Evolutionary conservation across 192 early-diverging fungal genomes (phyloP).

Genomic region (Chytriomyces sp.): DNA sequence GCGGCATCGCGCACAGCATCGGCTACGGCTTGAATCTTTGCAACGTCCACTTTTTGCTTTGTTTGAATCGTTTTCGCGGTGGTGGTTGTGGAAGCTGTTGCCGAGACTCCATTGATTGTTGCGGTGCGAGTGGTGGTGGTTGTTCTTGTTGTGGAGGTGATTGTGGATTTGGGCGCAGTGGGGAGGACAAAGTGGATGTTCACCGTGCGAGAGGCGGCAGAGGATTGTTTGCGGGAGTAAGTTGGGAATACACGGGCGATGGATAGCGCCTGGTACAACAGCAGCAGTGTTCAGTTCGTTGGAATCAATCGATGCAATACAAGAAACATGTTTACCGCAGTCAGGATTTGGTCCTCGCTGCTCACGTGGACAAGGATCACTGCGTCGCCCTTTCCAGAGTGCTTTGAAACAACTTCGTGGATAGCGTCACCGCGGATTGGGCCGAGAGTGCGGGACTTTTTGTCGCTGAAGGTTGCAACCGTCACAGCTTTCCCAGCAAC

Average conservation of each 20-base stretch:
- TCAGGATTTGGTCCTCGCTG: neutral
- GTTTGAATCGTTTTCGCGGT: neutral
- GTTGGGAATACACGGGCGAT: constrained; percentile 43
- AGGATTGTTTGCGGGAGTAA: constrained; percentile 36
- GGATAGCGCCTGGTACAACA: constrained; percentile 15
- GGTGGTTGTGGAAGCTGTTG: constrained; percentile 25
- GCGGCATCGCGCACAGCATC: constrained; percentile 40
- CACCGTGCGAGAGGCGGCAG: constrained; percentile 25
- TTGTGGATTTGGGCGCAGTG: constrained; percentile 16
- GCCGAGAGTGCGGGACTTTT: constrained; percentile 36
- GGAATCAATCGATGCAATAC: neutral
- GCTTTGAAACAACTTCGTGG: constrained; percentile 32
- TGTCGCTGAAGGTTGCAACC: constrained; percentile 5
- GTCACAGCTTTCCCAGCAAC: constrained; percentile 10
- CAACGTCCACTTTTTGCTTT: constrained; percentile 7
- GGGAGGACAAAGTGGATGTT: constrained; percentile 26
- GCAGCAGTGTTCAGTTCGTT: constrained; percentile 6
- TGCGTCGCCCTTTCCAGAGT: constrained; percentile 27
- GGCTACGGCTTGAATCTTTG: constrained; percentile 20
- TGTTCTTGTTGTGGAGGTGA: constrained; percentile 6
- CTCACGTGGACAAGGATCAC: constrained; percentile 7
- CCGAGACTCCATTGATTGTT: constrained; percentile 15
- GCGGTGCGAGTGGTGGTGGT: constrained; percentile 31
- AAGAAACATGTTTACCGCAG: constrained; percentile 1
- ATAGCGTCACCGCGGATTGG: constrained; percentile 45